Evolutionary conservation across 257 asterid species (phyloP).

Genomic region (Voacanga thouarsii): DNA sequence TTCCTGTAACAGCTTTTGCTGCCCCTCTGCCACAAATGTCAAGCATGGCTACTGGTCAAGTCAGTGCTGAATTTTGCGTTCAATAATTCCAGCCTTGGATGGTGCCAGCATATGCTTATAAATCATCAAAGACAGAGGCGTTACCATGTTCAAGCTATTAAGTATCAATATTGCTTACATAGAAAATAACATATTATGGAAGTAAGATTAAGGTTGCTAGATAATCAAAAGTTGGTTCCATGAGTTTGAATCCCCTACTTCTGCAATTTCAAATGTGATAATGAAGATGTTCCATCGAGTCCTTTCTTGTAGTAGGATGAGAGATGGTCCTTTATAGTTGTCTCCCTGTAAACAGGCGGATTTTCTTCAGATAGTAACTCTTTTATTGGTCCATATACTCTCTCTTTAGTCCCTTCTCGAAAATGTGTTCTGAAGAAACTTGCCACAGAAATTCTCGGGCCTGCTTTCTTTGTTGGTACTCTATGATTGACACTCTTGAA

Average conservation of each 20-base stretch:
- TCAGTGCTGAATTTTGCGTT: no score
- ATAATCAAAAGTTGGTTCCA: neutral
- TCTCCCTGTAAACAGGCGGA: constrained; percentile 18
- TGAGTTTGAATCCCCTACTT: neutral
- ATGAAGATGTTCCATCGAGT: neutral
- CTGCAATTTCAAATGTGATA: constrained; percentile 14
- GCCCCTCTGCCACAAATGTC: neutral
- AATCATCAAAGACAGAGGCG: no score
- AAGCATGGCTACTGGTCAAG: no score
- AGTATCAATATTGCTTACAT: no score
- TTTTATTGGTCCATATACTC: constrained; percentile 21
- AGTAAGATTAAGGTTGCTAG: neutral
- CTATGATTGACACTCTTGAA: constrained; percentile 44
- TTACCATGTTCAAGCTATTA: no score
- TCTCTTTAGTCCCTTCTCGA: constrained; percentile 13
- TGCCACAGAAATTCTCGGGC: constrained; percentile 40
- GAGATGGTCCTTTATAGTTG: constrained; percentile 13
- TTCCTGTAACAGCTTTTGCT: neutral
- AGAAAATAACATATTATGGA: no score
- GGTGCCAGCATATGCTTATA: neutral
- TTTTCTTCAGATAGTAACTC: constrained; percentile 23
- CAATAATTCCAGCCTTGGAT: no score
- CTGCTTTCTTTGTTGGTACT: constrained; percentile 26
- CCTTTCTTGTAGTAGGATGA: constrained; percentile 9
- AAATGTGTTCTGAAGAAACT: constrained; percentile 34